Evolutionary conservation across 441 rosid genomes (phyloP).

Genomic region (Syzygium syzygioides): DNA sequence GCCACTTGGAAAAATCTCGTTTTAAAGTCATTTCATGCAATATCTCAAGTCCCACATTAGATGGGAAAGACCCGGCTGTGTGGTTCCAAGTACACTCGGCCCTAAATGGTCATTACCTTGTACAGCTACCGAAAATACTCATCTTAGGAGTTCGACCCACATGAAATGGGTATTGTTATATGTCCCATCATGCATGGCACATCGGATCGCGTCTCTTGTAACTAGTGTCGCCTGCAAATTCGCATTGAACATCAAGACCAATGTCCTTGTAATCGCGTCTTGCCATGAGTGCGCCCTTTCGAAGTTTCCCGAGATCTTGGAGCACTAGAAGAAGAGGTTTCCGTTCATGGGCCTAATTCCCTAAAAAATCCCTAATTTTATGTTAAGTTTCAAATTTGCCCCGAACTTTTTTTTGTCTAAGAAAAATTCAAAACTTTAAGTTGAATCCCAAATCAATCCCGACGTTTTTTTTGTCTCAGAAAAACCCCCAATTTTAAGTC

Average conservation of each 20-base stretch:
- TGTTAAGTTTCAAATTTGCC: too few species aligned
- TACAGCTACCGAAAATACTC: not conserved
- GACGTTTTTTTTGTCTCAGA: too few species aligned
- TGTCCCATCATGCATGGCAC: not conserved
- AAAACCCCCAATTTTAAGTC: too few species aligned
- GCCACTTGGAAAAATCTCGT: not conserved
- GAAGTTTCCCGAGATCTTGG: not conserved
- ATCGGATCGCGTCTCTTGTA: not conserved
- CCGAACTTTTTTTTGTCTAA: too few species aligned
- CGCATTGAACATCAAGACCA: not conserved
- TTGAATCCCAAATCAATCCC: too few species aligned
- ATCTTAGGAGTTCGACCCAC: not conserved
- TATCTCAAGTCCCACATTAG: not conserved
- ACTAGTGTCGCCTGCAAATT: not conserved
- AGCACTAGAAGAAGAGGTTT: not conserved
- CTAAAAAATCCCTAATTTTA: too few species aligned
- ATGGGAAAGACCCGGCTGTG: not conserved
- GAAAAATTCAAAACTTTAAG: too few species aligned
- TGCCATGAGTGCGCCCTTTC: too few species aligned
- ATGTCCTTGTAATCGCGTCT: too few species aligned
- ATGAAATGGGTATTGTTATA: not conserved
- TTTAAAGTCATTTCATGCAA: not conserved
- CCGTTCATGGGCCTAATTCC: too few species aligned
- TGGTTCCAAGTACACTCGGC: not conserved
- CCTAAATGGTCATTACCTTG: not conserved